These are phyloP conservation scores for Rhizophagus clarus DNA, from an alignment of 192 early-diverging fungal genomes.

Conservation along the genomic window DNA sequence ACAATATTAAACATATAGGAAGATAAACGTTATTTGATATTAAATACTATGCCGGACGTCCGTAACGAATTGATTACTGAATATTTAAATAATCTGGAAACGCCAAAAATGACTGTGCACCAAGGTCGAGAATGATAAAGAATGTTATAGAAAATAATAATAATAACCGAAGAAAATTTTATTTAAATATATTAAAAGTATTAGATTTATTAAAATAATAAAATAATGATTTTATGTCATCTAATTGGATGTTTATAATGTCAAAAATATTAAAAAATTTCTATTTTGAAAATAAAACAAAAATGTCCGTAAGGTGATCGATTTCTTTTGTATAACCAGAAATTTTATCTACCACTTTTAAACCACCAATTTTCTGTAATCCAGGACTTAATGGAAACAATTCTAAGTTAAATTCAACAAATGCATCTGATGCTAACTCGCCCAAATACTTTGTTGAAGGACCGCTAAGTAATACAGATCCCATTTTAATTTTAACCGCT, in stretches of 20 bases:
- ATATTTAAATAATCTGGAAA: constrained; percentile 36
- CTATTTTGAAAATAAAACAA: constrained; percentile 48
- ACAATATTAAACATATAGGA: constrained; percentile 40
- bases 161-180: too few relatives aligned
- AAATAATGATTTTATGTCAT: not conserved
- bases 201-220: not conserved
- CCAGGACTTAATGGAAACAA: constrained; percentile 85
- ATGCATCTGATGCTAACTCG: constrained; percentile 56
- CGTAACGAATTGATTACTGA: constrained; percentile 49
- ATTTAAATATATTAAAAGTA: too few relatives aligned
- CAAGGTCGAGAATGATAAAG: constrained; percentile 18
- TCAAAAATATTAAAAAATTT: not conserved
- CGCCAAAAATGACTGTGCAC: constrained; percentile 27
- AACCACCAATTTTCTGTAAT: constrained; percentile 81
- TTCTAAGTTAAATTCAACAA: constrained; percentile 66
- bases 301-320: constrained; percentile 75
- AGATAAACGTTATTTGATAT: constrained; percentile 52
- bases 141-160: not conserved
- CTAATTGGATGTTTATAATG: too few relatives aligned
- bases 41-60: constrained; percentile 42
- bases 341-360: constrained; percentile 69
- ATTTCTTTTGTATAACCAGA: constrained; percentile 78
- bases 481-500: constrained; percentile 80
- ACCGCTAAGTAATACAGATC: constrained; percentile 68
- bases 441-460: constrained; percentile 63